These are phyloP conservation scores for Penicillium sp. DNA, from an alignment of 2,329 filamentous ascomycete genomes.

Conservation along the genomic window DNA sequence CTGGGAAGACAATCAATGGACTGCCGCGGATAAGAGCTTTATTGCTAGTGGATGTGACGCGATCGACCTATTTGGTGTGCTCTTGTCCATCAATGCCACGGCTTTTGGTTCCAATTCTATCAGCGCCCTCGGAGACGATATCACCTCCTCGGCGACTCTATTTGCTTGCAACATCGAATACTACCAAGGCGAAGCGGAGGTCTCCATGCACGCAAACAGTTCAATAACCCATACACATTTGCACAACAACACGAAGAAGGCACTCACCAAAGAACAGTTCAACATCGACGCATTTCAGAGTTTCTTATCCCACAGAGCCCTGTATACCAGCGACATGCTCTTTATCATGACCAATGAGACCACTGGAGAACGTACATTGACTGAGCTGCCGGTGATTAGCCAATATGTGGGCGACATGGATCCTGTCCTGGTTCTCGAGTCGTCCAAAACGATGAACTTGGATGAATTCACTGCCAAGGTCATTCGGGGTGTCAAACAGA, in stretches of 20 bases:
- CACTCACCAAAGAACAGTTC: conserved; percentile 24
- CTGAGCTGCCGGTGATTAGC: conserved; percentile 38
- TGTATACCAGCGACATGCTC: conserved; percentile 41
- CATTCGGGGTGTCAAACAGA: conserved; percentile 64
- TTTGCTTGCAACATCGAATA: conserved; percentile 40
- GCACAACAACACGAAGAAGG: conserved; percentile 25
- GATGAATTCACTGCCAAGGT: conserved; percentile 34
- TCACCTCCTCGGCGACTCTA: conserved; percentile 33
- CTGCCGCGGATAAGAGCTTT: conserved; percentile 29
- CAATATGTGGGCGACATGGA: conserved; percentile 37
- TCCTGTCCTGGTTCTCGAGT: conserved; percentile 35
- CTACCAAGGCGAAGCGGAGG: conserved; percentile 32
- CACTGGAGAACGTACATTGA: conserved; percentile 32
- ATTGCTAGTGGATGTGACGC: conserved; percentile 32
- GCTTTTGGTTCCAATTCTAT: conserved; percentile 14
- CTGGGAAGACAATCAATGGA: conserved; percentile 20
- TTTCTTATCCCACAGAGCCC: conserved; percentile 35
- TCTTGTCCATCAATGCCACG: conserved; percentile 38
- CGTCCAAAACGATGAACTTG: conserved; percentile 35
- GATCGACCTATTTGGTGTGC: conserved; percentile 39
- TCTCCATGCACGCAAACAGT: conserved; percentile 41
- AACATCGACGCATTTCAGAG: conserved; percentile 39
- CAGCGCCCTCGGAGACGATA: conserved; percentile 16
- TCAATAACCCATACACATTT: conserved; percentile 35
- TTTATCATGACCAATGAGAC: conserved; percentile 37